These are phyloP conservation scores for Aspergillus sp. DNA, from an alignment of 2,329 filamentous ascomycete species.

Conservation along the genomic window DNA sequence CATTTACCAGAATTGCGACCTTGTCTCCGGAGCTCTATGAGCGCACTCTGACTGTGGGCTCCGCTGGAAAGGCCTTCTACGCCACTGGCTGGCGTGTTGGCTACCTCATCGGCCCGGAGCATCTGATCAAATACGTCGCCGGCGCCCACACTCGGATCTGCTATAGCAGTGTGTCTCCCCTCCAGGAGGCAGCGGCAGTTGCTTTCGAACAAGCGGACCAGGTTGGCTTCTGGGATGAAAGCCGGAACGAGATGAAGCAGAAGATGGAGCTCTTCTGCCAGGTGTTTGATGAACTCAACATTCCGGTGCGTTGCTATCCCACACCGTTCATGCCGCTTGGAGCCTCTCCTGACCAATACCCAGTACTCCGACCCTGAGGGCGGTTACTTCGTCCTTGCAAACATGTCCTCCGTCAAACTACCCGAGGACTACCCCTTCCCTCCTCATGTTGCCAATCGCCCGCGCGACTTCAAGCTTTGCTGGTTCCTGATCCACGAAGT, in stretches of 20 bases:
- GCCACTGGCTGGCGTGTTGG: slow-evolving; percentile 96
- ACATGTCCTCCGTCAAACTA: slow-evolving; percentile 82
- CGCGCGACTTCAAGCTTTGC: slow-evolving; percentile 87
- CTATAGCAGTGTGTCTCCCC: slow-evolving; percentile 87
- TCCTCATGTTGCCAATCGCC: slow-evolving; percentile 77
- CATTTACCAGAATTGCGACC: slow-evolving; percentile 89
- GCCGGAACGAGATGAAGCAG: slow-evolving; percentile 80
- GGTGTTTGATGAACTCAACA: slow-evolving; percentile 70
- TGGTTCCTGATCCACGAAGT: slow-evolving; percentile 98
- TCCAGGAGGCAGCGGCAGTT: slow-evolving; percentile 91
- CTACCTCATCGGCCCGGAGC: slow-evolving; percentile 85
- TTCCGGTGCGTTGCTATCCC: slow-evolving; percentile 52
- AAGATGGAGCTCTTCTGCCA: slow-evolving; percentile 88
- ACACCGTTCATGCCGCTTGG: background rate
- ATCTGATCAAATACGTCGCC: slow-evolving; percentile 86
- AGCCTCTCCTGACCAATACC: slow-evolving; percentile 2
- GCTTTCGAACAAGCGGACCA: slow-evolving; percentile 89
- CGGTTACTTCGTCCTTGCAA: slow-evolving; percentile 95
- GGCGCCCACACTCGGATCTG: slow-evolving; percentile 95
- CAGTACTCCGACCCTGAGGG: slow-evolving; percentile 88
- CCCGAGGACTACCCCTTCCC: slow-evolving; percentile 87
- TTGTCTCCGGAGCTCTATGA: slow-evolving; percentile 85
- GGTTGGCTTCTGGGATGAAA: slow-evolving; percentile 82
- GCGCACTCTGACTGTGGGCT: slow-evolving; percentile 89
- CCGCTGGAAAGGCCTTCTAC: slow-evolving; percentile 97